phyloP scores from a whole-genome alignment of 371 early-diverging fungal species.

The Actinomucor elegans region DNA sequence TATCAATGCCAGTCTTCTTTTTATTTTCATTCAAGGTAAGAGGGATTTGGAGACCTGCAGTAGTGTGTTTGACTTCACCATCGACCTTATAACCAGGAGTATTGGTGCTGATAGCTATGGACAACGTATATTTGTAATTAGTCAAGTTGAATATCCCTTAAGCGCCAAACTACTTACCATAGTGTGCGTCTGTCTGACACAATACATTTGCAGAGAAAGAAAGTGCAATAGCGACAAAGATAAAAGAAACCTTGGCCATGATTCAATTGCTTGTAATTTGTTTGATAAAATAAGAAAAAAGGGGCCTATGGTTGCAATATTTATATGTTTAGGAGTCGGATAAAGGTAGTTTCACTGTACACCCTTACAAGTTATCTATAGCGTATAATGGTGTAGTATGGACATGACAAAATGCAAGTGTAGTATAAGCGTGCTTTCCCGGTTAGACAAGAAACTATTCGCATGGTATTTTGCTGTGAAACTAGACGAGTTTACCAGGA shows the following conservation, averaged over 20 bases:
- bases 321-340: neutral
- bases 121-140: neutral
- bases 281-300: no score
- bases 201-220: slow-evolving; percentile 12
- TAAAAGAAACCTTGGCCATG: slow-evolving; percentile 22
- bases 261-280: no score
- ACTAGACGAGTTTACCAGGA: no score
- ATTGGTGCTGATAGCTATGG: slow-evolving; percentile 9
- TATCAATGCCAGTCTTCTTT: slow-evolving; percentile 5
- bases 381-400: no score
- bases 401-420: no score
- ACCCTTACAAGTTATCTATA: no score
- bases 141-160: neutral
- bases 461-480: no score
- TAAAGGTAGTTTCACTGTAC: no score
- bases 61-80: slow-evolving; percentile 25
- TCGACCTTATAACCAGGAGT: slow-evolving; percentile 37
- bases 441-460: no score
- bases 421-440: no score
- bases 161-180: slow-evolving; percentile 7
- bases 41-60: slow-evolving; percentile 35
- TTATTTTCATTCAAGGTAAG: slow-evolving; percentile 6
- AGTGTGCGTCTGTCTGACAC: slow-evolving; percentile 16
- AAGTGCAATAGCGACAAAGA: slow-evolving; percentile 24
- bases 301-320: no score